Evolutionary conservation across 225 moss, liverwort and hornwort genomes (phyloP).

Genomic region (Sphagnum contortum): DNA sequence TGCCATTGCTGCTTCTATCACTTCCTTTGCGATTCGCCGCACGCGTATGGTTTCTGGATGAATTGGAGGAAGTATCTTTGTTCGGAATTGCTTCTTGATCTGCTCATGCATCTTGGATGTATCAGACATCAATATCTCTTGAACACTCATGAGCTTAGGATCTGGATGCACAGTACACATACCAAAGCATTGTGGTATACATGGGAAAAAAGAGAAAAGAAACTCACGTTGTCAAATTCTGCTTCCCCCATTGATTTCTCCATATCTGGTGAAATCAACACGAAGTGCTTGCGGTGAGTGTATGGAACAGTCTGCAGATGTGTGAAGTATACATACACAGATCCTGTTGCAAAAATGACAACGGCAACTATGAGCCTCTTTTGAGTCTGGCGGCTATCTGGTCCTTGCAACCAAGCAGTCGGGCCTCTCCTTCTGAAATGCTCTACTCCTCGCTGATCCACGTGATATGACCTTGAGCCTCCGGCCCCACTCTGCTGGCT

Average conservation of each 20-base stretch:
- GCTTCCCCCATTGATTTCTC: constrained; percentile 70
- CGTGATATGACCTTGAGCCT: constrained; percentile 47
- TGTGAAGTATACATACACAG: constrained; percentile 45
- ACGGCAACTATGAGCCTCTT: constrained; percentile 30
- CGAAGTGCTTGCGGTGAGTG: constrained; percentile 75
- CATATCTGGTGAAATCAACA: constrained; percentile 52
- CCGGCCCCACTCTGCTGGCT: constrained; percentile 5
- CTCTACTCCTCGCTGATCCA: constrained; percentile 52
- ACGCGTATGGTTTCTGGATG: constrained; percentile 72
- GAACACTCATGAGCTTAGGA: too few species aligned
- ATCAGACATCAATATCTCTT: too few species aligned
- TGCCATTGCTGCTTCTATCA: constrained; percentile 74
- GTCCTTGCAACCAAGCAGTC: constrained; percentile 34
- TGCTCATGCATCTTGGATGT: constrained; percentile 13
- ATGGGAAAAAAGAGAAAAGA: neutral
- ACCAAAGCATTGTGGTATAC: too few species aligned
- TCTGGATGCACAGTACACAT: too few species aligned
- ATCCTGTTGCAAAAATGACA: constrained; percentile 23
- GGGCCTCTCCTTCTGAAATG: constrained; percentile 87
- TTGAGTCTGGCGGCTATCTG: constrained; percentile 21
- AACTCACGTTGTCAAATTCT: constrained; percentile 56
- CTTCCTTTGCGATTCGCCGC: constrained; percentile 45
- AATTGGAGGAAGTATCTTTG: constrained; percentile 59
- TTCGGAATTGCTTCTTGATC: constrained; percentile 52
- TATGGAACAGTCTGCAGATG: constrained; percentile 81